Percentiles rank a stretch among this genome's conserved stretches.
Evolutionary conservation across 2,329 filamentous ascomycete species (phyloP).

Genomic region (Fusarium palustre): DNA sequence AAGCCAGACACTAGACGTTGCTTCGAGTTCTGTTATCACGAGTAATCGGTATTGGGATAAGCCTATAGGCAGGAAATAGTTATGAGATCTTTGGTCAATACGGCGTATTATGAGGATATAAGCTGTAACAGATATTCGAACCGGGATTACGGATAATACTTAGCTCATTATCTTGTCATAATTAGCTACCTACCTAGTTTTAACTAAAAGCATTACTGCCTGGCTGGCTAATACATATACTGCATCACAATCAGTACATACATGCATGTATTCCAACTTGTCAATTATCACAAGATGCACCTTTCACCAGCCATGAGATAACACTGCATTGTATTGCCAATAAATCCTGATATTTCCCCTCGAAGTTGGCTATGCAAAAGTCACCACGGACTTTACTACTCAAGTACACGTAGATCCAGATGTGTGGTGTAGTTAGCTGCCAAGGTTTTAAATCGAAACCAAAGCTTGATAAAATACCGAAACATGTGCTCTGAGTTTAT

Average conservation of each 20-base stretch:
- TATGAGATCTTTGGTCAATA: background rate
- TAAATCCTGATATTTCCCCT: background rate
- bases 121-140: no score
- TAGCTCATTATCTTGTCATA: no score
- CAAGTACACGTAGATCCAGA: fast-evolving
- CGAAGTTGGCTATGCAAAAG: background rate
- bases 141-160: no score
- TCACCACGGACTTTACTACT: background rate
- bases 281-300: background rate
- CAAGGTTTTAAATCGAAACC: background rate
- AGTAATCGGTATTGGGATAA: background rate
- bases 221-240: background rate
- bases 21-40: background rate
- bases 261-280: background rate
- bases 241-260: background rate
- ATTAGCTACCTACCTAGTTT: background rate
- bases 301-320: background rate
- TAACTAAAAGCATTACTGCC: background rate
- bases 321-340: background rate
- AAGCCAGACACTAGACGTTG: background rate
- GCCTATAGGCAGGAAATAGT: background rate
- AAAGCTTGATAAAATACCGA: background rate
- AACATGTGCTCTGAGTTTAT: background rate
- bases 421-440: background rate
- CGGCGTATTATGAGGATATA: no score